Evolutionary conservation across 2,329 filamentous ascomycete species (phyloP).

Genomic region (Paraconiothyrium sp.): DNA sequence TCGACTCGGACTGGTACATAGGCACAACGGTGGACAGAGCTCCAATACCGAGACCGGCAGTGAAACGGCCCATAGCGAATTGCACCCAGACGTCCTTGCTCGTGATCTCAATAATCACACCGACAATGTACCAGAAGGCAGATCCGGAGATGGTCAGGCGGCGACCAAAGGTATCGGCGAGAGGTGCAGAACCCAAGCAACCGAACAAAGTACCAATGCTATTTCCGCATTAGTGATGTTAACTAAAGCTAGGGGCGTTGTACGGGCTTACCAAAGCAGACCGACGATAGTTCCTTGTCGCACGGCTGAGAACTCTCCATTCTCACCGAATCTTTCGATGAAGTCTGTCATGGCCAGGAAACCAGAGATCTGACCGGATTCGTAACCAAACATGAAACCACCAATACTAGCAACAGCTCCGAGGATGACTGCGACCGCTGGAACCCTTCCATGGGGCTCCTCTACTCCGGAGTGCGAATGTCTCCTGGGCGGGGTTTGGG

Average conservation of each 20-base stretch:
- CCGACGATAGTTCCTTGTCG: slow-evolving; percentile 49
- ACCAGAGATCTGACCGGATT: slow-evolving; percentile 40
- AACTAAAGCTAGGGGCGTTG: not conserved
- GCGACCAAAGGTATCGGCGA: slow-evolving; percentile 70
- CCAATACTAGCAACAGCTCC: slow-evolving; percentile 46
- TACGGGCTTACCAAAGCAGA: slow-evolving; percentile 41
- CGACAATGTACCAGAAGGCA: slow-evolving; percentile 70
- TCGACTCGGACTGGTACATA: slow-evolving; percentile 74
- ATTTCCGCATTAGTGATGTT: slow-evolving; percentile 18
- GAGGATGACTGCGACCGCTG: slow-evolving; percentile 40
- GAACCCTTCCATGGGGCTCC: slow-evolving; percentile 35
- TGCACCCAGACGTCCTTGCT: slow-evolving; percentile 68
- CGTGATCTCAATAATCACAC: slow-evolving; percentile 73
- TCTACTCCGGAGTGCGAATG: slow-evolving; percentile 28
- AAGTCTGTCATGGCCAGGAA: slow-evolving; percentile 50
- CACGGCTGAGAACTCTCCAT: slow-evolving; percentile 43
- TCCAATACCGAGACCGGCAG: slow-evolving; percentile 73
- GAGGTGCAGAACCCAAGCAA: slow-evolving; percentile 65
- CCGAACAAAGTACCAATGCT: slow-evolving; percentile 77
- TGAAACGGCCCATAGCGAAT: slow-evolving; percentile 69
- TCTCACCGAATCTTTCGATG: slow-evolving; percentile 42
- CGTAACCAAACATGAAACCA: slow-evolving; percentile 49
- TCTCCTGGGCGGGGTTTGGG: slow-evolving; percentile 35
- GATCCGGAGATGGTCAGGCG: slow-evolving; percentile 69
- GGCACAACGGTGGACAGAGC: slow-evolving; percentile 66